phyloP scores from a whole-genome alignment of 306 rosid species.

The Citrullus amarus region DNA sequence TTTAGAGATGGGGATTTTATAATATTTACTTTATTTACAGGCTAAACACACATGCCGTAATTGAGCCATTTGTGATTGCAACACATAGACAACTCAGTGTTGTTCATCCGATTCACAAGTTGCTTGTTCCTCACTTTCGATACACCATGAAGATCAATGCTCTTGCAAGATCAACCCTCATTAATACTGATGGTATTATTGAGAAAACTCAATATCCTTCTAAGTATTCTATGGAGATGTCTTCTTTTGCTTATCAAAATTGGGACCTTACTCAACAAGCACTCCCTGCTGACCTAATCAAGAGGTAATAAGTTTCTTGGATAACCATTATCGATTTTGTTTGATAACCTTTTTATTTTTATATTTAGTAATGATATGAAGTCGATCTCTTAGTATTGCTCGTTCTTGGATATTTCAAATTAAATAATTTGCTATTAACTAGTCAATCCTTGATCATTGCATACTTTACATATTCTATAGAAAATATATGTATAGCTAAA shows the following conservation, averaged over 20 bases:
- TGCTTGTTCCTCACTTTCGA: neutral
- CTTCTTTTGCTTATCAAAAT: neutral
- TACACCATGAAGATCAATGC: neutral
- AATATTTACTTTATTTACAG: neutral
- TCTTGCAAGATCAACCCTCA: neutral
- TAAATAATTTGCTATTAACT: too few species aligned
- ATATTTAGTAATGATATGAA: too few species aligned
- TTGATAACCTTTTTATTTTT: too few species aligned
- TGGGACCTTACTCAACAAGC: slow-evolving; percentile 48
- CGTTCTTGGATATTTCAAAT: too few species aligned
- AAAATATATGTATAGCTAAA: too few species aligned
- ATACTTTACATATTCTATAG: too few species aligned
- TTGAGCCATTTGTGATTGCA: slow-evolving; percentile 2
- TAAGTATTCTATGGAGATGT: slow-evolving; percentile 35
- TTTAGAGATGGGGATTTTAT: too few species aligned
- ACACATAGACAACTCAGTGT: neutral
- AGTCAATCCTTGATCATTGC: too few species aligned
- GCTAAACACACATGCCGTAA: neutral
- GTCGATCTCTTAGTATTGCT: too few species aligned
- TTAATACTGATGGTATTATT: neutral
- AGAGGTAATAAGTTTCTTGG: too few species aligned
- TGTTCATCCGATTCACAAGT: neutral
- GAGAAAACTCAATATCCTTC: slow-evolving; percentile 35
- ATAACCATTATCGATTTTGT: too few species aligned
- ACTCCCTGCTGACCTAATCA: slow-evolving; percentile 21